Evolutionary conservation across 2,329 filamentous ascomycete genomes (phyloP).

Genomic region (Furcasterigmium furcatum): DNA sequence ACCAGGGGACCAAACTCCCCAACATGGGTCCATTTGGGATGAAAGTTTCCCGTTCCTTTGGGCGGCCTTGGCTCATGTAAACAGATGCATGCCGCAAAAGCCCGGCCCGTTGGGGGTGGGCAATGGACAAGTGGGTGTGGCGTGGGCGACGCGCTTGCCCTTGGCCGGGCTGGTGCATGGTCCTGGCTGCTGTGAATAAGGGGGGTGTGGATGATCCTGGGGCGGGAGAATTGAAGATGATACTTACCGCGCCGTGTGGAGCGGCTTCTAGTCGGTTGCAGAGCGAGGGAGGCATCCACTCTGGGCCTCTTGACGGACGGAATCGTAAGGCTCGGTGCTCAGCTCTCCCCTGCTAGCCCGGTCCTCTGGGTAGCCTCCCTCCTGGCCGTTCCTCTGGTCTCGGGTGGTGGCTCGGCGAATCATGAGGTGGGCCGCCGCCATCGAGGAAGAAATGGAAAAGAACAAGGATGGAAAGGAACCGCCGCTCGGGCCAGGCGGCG

Average conservation of each 20-base stretch:
- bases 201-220: background rate
- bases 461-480: constrained; percentile 15
- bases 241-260: background rate
- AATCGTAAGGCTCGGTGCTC: background rate
- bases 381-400: background rate
- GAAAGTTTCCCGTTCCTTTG: constrained; percentile 1
- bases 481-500: constrained; percentile 13
- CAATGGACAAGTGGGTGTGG: constrained; percentile 4
- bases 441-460: constrained; percentile 8
- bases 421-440: background rate
- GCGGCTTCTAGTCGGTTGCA: too few relatives aligned
- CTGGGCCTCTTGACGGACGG: too few relatives aligned
- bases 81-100: background rate
- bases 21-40: background rate
- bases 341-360: background rate
- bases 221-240: background rate
- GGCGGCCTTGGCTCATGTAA: background rate
- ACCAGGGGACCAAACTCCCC: constrained; percentile 19
- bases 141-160: constrained; percentile 4
- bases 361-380: background rate
- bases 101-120: constrained; percentile 2
- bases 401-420: background rate
- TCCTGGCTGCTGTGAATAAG: background rate
- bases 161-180: background rate
- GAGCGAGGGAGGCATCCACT: too few relatives aligned